Conservation (phyloP, 192 early-diverging fungal genomes). For the Podila clonocystis region DNA sequence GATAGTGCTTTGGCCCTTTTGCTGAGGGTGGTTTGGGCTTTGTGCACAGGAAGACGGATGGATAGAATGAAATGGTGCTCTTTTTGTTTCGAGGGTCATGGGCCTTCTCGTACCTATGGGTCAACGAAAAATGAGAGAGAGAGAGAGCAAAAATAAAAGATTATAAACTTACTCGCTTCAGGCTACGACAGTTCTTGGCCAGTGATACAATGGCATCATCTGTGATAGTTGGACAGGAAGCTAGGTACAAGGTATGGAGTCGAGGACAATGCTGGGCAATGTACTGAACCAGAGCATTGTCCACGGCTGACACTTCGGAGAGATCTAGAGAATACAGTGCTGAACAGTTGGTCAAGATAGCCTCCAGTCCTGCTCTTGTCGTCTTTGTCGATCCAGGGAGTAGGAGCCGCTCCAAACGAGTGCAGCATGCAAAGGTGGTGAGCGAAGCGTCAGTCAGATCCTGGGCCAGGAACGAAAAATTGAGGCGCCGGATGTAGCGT, state of each 20-base stretch:
- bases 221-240: constrained; percentile 57
- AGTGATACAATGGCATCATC: constrained; percentile 56
- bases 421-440: constrained; percentile 45
- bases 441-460: constrained; percentile 54
- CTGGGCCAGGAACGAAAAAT: constrained; percentile 59
- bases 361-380: constrained; percentile 57
- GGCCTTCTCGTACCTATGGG: background rate
- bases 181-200: constrained; percentile 53
- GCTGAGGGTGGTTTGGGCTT: no score
- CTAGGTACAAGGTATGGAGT: constrained; percentile 65
- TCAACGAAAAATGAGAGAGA: background rate
- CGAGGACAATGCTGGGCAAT: constrained; percentile 58
- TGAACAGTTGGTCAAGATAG: constrained; percentile 48
- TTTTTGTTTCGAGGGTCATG: constrained; percentile 1
- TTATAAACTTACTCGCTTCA: constrained; percentile 60
- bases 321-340: constrained; percentile 62
- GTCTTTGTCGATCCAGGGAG: constrained; percentile 57
- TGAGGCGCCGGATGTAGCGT: constrained; percentile 64
- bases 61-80: no score
- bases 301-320: constrained; percentile 57
- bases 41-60: no score
- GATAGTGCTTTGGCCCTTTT: no score
- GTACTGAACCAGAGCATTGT: constrained; percentile 50
- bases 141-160: background rate
- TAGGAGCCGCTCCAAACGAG: constrained; percentile 62